Evolutionary conservation across 2,329 filamentous ascomycete genomes (phyloP), one percentile per base, ranked within the genome.

Genomic region (Colletotrichum sp.): DNA sequence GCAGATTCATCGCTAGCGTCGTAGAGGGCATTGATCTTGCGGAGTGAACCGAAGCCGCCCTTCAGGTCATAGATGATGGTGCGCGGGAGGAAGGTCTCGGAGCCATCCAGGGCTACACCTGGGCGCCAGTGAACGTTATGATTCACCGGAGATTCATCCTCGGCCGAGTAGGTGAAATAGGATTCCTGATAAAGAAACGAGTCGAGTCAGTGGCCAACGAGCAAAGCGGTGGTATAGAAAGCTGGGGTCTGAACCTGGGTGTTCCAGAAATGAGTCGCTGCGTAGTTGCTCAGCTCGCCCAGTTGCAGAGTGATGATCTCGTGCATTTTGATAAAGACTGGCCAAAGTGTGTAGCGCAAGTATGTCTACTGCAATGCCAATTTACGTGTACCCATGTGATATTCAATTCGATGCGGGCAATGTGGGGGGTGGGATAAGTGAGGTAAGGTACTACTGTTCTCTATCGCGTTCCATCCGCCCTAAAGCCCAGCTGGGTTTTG

Each of bases 221-320:
- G 34, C 55, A 49, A 18, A 32, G 34, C 5, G 8, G 32, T 26
- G 16, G 10, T 26, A 21, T 52, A 21, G 13, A 21, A 65, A 36
- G 16, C 15, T 15, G 55, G 36, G 59, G 24, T 8, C 8, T 28
- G 16, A 60, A 95, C 95, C 89, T 98, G 96, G 8, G 95, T 90
- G 81, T 99, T 99, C 97, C 97, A 99, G 85, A 98, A 99, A 87
- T 99, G 97, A 0, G 96, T 98, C 34, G 94, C 96, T 26, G 98
- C 88, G 81, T 98, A 98, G 85, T 99, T 99, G 84, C 95, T 96
- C 82, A 95, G 93, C 83, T 98, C 94, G 59, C 97, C 97, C 76
- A 99, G 92, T 88, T 99, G 97, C 62, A 99, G 88, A 1, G 96
- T 98, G 77, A 99, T 89, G 77, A 99, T 95, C 86, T 99, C 97